Evolutionary conservation across 2,329 filamentous ascomycete genomes (phyloP).

Genomic region (Aspergillus intermedius): DNA sequence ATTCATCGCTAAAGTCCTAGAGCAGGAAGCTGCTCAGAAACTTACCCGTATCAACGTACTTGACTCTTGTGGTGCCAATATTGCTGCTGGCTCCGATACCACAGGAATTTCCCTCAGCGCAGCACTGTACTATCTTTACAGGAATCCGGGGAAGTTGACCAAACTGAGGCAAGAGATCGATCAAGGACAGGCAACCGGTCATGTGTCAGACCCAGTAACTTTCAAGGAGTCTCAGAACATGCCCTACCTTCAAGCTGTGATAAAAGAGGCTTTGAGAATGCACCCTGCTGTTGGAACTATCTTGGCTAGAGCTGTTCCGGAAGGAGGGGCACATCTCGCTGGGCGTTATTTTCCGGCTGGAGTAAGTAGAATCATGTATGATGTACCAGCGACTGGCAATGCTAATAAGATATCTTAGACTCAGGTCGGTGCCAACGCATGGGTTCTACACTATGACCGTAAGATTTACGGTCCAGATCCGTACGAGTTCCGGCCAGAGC

Average conservation of each 20-base stretch:
- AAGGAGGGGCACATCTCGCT: constrained; percentile 14
- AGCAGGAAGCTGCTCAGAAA: not conserved
- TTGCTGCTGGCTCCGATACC: constrained; percentile 16
- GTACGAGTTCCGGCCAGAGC: constrained; percentile 9
- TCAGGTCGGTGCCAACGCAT: constrained; percentile 5
- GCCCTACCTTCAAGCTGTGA: constrained; percentile 25
- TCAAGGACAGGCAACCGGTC: constrained; percentile 2
- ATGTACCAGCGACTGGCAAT: too few relatives aligned
- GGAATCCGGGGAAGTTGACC: constrained; percentile 10
- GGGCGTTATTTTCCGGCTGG: constrained; percentile 22
- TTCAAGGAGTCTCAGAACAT: constrained; percentile 16
- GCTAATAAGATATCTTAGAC: not conserved
- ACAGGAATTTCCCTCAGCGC: constrained; percentile 12
- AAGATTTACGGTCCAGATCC: constrained; percentile 16
- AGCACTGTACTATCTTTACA: constrained; percentile 10
- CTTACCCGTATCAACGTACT: not conserved
- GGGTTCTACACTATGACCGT: constrained; percentile 7
- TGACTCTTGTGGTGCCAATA: not conserved
- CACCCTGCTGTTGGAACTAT: constrained; percentile 9
- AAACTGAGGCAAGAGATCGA: constrained; percentile 16
- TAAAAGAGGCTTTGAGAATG: constrained; percentile 20
- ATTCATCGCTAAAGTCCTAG: not conserved
- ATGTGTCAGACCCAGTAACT: constrained; percentile 8
- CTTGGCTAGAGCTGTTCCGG: constrained; percentile 9
- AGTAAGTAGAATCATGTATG: not conserved